These are phyloP conservation scores for Saccharomyces jurei DNA, from an alignment of 805 yeast species.

Conservation along the genomic window DNA sequence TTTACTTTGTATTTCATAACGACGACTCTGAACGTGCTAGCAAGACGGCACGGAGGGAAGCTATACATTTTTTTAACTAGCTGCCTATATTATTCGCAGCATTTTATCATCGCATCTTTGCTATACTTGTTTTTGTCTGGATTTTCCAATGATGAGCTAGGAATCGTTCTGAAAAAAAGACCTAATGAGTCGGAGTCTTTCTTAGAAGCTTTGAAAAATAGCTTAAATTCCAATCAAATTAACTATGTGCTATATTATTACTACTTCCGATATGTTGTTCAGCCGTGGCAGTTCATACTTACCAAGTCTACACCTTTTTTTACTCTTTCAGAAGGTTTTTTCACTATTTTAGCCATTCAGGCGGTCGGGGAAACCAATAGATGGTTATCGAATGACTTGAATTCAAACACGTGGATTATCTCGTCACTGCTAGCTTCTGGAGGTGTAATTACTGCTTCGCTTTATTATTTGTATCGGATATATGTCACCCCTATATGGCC, in stretches of 20 bases:
- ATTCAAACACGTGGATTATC: conserved; percentile 74
- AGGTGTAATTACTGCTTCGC: conserved; percentile 62
- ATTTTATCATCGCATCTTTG: conserved; percentile 72
- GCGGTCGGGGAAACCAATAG: conserved; percentile 77
- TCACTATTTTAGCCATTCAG: conserved; percentile 85
- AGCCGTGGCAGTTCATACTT: conserved; percentile 64
- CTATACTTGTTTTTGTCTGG: conserved; percentile 59
- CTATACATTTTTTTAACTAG: conserved; percentile 25
- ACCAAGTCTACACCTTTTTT: conserved; percentile 82
- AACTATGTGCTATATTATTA: conserved; percentile 25
- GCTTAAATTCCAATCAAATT: conserved; percentile 10
- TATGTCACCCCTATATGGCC: conserved; percentile 70
- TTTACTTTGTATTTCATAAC: conserved; percentile 60
- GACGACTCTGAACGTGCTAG: conserved; percentile 60
- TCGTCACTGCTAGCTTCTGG: conserved; percentile 66
- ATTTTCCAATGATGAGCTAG: conserved; percentile 34
- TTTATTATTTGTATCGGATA: conserved; percentile 74
- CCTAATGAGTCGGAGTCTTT: conserved; percentile 20
- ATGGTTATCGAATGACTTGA: conserved; percentile 45
- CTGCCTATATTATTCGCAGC: conserved; percentile 69
- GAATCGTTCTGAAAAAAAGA: conserved; percentile 13
- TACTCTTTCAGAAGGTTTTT: conserved; percentile 86
- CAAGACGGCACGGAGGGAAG: conserved; percentile 20
- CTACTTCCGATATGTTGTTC: conserved; percentile 35
- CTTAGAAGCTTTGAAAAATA: conserved; percentile 15